Conservation (phyloP, 202 grass and related monocot genomes). For the Saccharum hybrid region DNA sequence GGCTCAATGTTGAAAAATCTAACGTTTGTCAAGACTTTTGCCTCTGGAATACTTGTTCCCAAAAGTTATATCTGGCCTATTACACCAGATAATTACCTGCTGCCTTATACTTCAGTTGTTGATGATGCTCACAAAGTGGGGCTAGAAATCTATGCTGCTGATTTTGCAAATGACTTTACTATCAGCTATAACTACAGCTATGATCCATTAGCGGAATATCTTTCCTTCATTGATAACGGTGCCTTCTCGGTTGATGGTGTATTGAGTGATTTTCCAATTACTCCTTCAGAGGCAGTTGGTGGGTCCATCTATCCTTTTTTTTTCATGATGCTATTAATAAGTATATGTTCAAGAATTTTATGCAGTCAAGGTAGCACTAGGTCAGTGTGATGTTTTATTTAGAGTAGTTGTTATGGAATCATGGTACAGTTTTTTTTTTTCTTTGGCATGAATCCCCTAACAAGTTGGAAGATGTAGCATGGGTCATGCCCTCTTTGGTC, state of each 20-base stretch:
- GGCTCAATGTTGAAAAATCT: conserved; percentile 64
- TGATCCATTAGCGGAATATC: conserved; percentile 79
- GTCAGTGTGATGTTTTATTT: conserved; percentile 19
- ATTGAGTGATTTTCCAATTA: conserved; percentile 85
- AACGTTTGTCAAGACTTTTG: conserved; percentile 79
- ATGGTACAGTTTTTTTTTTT: background rate
- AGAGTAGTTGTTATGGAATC: conserved; percentile 4
- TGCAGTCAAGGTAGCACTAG: conserved; percentile 4
- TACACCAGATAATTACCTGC: conserved; percentile 76
- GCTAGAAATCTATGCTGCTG: conserved; percentile 82
- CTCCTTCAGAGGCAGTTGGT: conserved; percentile 72
- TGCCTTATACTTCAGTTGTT: conserved; percentile 47
- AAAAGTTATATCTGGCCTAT: conserved; percentile 81
- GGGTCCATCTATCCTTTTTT: conserved; percentile 39
- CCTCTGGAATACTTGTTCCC: conserved; percentile 90
- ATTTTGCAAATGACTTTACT: conserved; percentile 72
- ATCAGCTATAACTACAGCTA: conserved; percentile 95
- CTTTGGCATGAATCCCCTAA: background rate
- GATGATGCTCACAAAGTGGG: conserved; percentile 78
- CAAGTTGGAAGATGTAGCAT: conserved; percentile 12
- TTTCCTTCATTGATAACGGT: conserved; percentile 70
- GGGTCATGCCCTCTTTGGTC: background rate
- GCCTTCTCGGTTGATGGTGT: conserved; percentile 84
- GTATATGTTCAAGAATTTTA: background rate
- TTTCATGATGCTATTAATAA: conserved; percentile 19